These are phyloP conservation scores for Leishmania major DNA, from an alignment of 208 protist species.

Conservation along the genomic window DNA sequence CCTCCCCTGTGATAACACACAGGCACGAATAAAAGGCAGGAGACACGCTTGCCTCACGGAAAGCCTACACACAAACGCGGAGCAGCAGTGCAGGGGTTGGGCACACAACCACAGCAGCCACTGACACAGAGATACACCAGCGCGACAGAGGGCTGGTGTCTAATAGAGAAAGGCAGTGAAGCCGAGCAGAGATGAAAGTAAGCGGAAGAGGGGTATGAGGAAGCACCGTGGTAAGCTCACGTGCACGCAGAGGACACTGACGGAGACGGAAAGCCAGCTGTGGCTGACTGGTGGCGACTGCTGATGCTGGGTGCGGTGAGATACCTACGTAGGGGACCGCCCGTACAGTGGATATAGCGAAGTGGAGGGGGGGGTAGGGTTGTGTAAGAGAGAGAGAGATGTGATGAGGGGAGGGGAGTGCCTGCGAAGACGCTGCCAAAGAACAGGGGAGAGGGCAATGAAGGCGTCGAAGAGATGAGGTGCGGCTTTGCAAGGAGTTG, in stretches of 20 bases:
- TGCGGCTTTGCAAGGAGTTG: not conserved
- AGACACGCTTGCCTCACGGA: not conserved
- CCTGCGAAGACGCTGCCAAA: not conserved
- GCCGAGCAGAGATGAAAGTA: not conserved
- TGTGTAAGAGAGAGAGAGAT: not conserved
- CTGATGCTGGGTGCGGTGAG: not conserved
- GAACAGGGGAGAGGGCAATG: not conserved
- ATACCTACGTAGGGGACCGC: not conserved
- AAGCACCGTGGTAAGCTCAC: not conserved
- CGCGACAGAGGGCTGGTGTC: not conserved
- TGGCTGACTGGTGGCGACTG: not conserved
- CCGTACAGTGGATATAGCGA: not conserved
- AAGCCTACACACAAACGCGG: not conserved
- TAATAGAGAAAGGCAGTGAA: not conserved
- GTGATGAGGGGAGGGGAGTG: not conserved
- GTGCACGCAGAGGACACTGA: not conserved
- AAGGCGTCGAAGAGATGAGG: not conserved
- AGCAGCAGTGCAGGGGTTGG: not conserved
- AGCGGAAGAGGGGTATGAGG: not conserved
- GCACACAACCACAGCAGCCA: not conserved
- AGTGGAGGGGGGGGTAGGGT: not conserved
- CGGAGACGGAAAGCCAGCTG: not conserved
- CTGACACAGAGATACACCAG: not conserved
- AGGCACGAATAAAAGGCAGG: not conserved
- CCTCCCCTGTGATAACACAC: not conserved